Evolutionary conservation across 257 asterid genomes (phyloP).

Genomic region (Paraleonurus japonicus): DNA sequence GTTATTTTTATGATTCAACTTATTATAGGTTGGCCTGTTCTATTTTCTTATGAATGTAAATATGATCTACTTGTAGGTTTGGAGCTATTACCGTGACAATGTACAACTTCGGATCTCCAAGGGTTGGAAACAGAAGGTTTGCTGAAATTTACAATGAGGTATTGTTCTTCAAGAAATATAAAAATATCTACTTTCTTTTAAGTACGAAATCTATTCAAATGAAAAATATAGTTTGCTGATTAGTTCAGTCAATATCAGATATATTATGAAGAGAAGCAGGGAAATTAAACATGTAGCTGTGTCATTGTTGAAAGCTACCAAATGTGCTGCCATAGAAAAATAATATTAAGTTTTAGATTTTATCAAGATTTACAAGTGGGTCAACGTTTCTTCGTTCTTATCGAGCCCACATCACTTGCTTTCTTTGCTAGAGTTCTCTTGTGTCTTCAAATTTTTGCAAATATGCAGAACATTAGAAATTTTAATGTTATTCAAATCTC

Average conservation of each 20-base stretch:
- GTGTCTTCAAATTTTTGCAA: not conserved
- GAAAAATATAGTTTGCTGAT: not conserved
- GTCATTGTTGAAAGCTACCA: not conserved
- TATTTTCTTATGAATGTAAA: not conserved
- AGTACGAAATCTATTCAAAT: not conserved
- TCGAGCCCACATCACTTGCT: not conserved
- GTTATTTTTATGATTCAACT: not conserved
- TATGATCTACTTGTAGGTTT: constrained; percentile 40
- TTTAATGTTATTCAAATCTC: not conserved
- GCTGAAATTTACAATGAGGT: constrained; percentile 94
- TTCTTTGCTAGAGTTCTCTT: not conserved
- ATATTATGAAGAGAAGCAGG: not conserved
- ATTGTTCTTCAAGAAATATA: constrained; percentile 18
- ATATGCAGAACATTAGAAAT: not conserved
- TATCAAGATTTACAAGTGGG: not conserved
- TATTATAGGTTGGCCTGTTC: constrained; percentile 9
- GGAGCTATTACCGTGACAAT: constrained; percentile 82
- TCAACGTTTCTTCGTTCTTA: not conserved
- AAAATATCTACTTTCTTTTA: not conserved
- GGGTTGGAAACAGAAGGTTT: constrained; percentile 93
- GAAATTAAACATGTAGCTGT: not conserved
- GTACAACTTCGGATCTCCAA: constrained; percentile 98
- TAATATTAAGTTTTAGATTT: not conserved
- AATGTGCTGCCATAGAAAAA: not conserved
- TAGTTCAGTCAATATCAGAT: not conserved